Percentiles rank a stretch among this genome's conserved stretches.
Conservation (phyloP, 345 rosid genomes). For the Cardamine occulta region DNA sequence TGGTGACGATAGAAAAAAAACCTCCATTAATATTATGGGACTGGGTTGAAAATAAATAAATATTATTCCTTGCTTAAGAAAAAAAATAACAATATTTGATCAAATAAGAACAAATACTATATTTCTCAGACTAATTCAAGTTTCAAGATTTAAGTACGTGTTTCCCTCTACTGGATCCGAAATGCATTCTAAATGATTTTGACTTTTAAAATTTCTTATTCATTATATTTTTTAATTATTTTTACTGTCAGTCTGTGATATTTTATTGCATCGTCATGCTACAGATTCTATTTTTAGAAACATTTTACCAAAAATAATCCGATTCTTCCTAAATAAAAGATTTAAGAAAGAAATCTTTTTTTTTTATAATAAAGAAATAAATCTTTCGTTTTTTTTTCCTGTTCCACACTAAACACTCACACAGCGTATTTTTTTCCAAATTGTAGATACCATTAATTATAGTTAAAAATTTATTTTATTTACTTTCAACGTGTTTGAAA, state of each 20-base stretch:
- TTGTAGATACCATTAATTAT: neutral
- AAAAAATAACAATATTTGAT: neutral
- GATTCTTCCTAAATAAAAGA: neutral
- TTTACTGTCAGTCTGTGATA: neutral
- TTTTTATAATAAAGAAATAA: neutral
- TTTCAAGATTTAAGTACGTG: constrained; percentile 36
- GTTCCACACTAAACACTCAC: neutral
- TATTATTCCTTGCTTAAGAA: neutral
- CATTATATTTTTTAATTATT: neutral
- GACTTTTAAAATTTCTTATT: constrained; percentile 25
- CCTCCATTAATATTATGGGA: constrained; percentile 5
- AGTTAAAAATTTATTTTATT: neutral
- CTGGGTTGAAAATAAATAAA: neutral
- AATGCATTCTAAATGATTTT: constrained; percentile 28
- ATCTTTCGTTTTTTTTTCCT: neutral
- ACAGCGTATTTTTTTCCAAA: neutral
- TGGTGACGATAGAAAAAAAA: constrained; percentile 33
- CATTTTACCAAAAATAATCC: constrained; percentile 9
- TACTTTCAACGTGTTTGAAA: constrained; percentile 23
- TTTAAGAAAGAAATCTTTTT: neutral
- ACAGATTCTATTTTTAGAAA: constrained; percentile 18
- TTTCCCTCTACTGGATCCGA: constrained; percentile 43
- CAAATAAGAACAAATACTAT: neutral
- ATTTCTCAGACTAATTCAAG: constrained; percentile 30
- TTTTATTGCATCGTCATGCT: constrained; percentile 5